Evolutionary conservation across 352 stramenopile species (phyloP), one percentile per base, ranked within the genome.

Genomic region (Detonula confervacea): DNA sequence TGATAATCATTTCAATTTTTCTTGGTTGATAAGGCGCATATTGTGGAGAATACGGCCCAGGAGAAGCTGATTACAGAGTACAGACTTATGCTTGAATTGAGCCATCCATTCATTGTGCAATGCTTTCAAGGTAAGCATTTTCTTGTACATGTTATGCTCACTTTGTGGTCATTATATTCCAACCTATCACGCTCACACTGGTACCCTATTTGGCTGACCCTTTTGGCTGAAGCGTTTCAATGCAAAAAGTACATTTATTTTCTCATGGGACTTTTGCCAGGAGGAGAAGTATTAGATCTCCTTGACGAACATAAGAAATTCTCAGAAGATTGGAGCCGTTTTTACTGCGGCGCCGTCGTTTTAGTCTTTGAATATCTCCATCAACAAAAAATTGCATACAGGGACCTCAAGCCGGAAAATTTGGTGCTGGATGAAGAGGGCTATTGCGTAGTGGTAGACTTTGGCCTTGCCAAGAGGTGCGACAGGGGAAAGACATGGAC

Each of bases 21-120:
- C n/a, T n/a, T n/a, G n/a, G n/a, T n/a, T n/a, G n/a, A n/a, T n/a
- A n/a, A n/a, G n/a, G n/a, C 87, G 46, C 93, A 97, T 73, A 95
- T 98, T 37, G 89, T 97, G 37, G 84, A 96, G 74, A 96, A 92
- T 9, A 86, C 96, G 66, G 96, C 98, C 71, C 87, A 97, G 85
- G 94, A 95, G 51, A 96, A 96, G 83, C 95, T 98, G 30, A 86
- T 97, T 68, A 96, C 96, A 86, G 96, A 98, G 79, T 98, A 98
- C 80, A 87, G 95, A 55, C 96, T 98, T 81, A 90, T 99, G 80
- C 88, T 87, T 35, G 81, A 95, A 77, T 95, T 96, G 64, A 86
- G 96, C 61, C 95, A 98, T 80, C 96, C 96, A 37, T 98, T 97
- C 81, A 96, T 98, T 55, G 81, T 98, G 35, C n/a, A n/a, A n/a